Percentiles rank a stretch among this genome's conserved stretches.
phyloP scores from a whole-genome alignment of 805 yeast genomes.

The Tetrapisispora namnaoensis region DNA sequence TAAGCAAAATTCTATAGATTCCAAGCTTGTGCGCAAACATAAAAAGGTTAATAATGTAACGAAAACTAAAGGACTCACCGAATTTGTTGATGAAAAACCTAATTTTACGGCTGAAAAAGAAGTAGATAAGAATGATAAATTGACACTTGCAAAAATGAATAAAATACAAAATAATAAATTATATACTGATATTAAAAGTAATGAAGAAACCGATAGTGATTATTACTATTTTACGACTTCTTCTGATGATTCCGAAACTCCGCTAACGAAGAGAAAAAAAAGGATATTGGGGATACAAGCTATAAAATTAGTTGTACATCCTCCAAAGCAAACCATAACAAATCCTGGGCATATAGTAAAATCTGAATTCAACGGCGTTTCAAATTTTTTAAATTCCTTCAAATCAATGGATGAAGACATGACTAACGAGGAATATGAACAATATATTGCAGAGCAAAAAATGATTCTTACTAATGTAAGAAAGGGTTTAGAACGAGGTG shows the following conservation, averaged over 20 bases:
- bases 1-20: neutral
- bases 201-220: constrained; percentile 11
- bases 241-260: constrained; percentile 18
- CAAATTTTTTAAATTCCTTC: constrained; percentile 44
- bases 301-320: constrained; percentile 27
- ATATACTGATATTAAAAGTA: neutral
- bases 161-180: neutral
- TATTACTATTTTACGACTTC: constrained; percentile 26
- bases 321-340: constrained; percentile 41
- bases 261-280: constrained; percentile 7
- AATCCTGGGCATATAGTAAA: constrained; percentile 49
- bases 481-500: constrained; percentile 37
- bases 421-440: constrained; percentile 48
- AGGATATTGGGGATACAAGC: constrained; percentile 17
- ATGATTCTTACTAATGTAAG: constrained; percentile 35
- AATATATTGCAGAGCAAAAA: constrained; percentile 45
- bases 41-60: too few relatives aligned
- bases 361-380: constrained; percentile 37
- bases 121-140: neutral
- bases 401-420: constrained; percentile 54
- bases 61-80: neutral
- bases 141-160: neutral
- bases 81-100: too few relatives aligned
- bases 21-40: too few relatives aligned
- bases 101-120: too few relatives aligned